Conservation (phyloP, 2,329 filamentous ascomycete species). For the Paracorniculantispora psalliotae region DNA sequence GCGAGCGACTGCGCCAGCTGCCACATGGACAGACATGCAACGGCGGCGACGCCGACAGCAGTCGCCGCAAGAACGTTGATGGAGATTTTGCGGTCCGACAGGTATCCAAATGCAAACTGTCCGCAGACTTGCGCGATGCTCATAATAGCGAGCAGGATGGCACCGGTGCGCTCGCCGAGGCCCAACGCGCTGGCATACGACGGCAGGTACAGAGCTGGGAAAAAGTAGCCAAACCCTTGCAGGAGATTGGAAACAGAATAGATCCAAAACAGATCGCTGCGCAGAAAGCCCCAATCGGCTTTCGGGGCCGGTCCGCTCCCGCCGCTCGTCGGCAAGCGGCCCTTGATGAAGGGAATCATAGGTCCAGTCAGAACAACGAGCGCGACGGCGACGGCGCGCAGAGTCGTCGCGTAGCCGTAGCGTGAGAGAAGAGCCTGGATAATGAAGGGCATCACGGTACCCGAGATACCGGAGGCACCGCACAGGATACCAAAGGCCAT, state of each 20-base stretch:
- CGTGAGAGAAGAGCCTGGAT: constrained; percentile 31
- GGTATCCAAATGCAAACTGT: constrained; percentile 43
- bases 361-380: constrained; percentile 33
- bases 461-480: constrained; percentile 25
- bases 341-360: constrained; percentile 33
- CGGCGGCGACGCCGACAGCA: constrained; percentile 40
- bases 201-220: constrained; percentile 48
- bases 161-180: constrained; percentile 30
- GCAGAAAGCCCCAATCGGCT: constrained; percentile 34
- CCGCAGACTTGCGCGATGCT: constrained; percentile 44
- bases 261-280: constrained; percentile 43
- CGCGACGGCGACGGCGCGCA: constrained; percentile 31
- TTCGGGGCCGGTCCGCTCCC: background rate
- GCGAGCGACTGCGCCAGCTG: constrained; percentile 40
- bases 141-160: constrained; percentile 45
- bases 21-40: constrained; percentile 48
- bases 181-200: constrained; percentile 39
- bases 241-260: constrained; percentile 45
- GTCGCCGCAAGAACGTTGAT: constrained; percentile 24
- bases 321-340: constrained; percentile 21
- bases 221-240: constrained; percentile 49
- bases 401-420: constrained; percentile 33
- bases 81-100: constrained; percentile 39
- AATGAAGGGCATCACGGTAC: constrained; percentile 32
- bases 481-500: constrained; percentile 32